phyloP scores from a whole-genome alignment of 371 early-diverging fungal genomes.

The Apophysomyces elegans region DNA sequence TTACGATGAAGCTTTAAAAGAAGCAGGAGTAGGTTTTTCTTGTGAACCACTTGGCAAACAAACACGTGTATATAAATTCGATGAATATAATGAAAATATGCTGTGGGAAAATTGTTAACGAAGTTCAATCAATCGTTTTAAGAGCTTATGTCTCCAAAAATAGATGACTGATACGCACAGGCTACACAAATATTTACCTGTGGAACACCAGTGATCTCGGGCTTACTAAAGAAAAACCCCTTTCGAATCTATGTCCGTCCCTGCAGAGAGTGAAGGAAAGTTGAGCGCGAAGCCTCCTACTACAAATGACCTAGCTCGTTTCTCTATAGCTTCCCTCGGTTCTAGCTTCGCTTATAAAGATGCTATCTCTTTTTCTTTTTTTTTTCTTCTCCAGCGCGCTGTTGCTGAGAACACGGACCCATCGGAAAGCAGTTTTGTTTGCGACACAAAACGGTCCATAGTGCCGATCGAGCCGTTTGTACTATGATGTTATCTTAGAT shows the following conservation, averaged over 20 bases:
- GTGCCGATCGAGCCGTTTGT: not conserved
- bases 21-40: not conserved
- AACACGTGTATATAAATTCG: not conserved
- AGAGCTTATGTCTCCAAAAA: not conserved
- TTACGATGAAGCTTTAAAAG: not conserved
- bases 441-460: not conserved
- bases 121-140: not conserved
- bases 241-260: not conserved
- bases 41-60: not conserved
- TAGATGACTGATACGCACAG: not conserved
- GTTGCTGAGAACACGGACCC: not conserved
- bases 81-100: not conserved
- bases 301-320: not conserved
- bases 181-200: constrained; percentile 3
- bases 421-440: not conserved
- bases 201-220: constrained; percentile 1
- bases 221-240: constrained; percentile 1
- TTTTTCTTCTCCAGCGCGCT: too few relatives aligned
- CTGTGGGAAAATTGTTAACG: constrained; percentile 8
- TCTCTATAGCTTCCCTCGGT: too few relatives aligned
- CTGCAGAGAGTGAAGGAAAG: not conserved
- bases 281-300: not conserved
- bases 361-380: too few relatives aligned
- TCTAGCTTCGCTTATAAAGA: too few relatives aligned
- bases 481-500: not conserved